phyloP scores from a whole-genome alignment of 306 rosid genomes.

The Cajanus cajan region DNA sequence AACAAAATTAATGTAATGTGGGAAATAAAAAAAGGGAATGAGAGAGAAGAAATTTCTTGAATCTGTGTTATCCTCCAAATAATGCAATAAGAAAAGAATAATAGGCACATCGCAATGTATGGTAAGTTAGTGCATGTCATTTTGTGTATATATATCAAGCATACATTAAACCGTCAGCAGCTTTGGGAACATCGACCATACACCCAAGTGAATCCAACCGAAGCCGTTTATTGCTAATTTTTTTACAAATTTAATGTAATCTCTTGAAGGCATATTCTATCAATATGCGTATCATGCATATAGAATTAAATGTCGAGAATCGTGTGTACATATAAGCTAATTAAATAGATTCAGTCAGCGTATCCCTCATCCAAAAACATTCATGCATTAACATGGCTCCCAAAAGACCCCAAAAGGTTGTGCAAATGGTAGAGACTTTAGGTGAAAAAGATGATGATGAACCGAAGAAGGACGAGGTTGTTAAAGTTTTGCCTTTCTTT shows the following conservation, averaged over 20 bases:
- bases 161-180: neutral
- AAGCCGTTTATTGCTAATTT: slow-evolving; percentile 4
- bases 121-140: neutral
- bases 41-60: neutral
- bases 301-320: neutral
- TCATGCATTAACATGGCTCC: slow-evolving; percentile 32
- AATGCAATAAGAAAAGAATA: neutral
- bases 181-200: slow-evolving; percentile 37
- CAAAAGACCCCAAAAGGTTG: slow-evolving; percentile 17
- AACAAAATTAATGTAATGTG: neutral
- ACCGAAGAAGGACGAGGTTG: neutral
- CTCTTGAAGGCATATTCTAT: slow-evolving; percentile 39
- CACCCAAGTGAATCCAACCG: slow-evolving; percentile 37
- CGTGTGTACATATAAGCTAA: neutral
- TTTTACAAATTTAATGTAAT: neutral
- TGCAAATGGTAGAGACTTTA: slow-evolving; percentile 29
- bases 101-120: neutral
- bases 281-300: slow-evolving; percentile 20
- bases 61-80: no score
- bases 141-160: neutral
- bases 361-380: neutral
- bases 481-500: slow-evolving; percentile 37
- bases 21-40: neutral
- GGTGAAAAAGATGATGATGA: neutral
- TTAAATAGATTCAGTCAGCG: neutral